A percentile compares a stretch with the other conserved stretches of the same genome.
These are phyloP conservation scores for Xerocomellus chrysenteron DNA, from an alignment of 768 basidiomycete genomes.

Conservation along the genomic window DNA sequence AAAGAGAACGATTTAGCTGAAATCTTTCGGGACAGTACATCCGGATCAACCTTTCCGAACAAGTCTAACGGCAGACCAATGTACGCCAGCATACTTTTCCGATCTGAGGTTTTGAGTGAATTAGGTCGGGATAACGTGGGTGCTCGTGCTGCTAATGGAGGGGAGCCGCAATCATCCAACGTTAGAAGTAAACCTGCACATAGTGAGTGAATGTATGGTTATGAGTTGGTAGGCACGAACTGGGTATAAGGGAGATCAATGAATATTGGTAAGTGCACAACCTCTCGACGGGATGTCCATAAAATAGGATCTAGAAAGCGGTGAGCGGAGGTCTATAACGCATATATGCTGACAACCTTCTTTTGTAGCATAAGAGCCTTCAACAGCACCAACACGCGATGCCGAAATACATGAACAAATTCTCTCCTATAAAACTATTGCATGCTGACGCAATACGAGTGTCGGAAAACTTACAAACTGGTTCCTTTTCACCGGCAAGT, in stretches of 20 bases:
- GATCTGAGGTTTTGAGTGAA: slow-evolving; percentile 83
- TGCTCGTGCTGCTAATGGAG: slow-evolving; percentile 64
- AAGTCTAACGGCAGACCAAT: slow-evolving; percentile 91
- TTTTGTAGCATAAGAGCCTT: slow-evolving; percentile 95
- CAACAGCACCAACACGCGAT: slow-evolving; percentile 87
- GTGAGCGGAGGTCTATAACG: slow-evolving; percentile 9
- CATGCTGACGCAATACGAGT: not conserved
- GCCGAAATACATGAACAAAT: slow-evolving; percentile 89
- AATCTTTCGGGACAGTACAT: not conserved
- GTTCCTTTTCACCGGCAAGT: slow-evolving; percentile 50
- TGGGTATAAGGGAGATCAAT: slow-evolving; percentile 88
- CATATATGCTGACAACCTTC: slow-evolving; percentile 51
- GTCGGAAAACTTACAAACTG: slow-evolving; percentile 50
- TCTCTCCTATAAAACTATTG: slow-evolving; percentile 60
- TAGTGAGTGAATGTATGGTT: slow-evolving; percentile 2
- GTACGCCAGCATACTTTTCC: slow-evolving; percentile 86
- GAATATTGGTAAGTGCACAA: slow-evolving; percentile 98
- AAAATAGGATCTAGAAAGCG: slow-evolving; percentile 82
- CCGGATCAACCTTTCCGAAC: slow-evolving; percentile 73
- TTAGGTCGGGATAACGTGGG: slow-evolving; percentile 69
- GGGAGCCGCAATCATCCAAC: slow-evolving; percentile 89
- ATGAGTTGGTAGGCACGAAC: slow-evolving; percentile 35
- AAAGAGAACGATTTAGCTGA: slow-evolving; percentile 5
- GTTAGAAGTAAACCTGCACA: slow-evolving; percentile 76
- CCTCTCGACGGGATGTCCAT: slow-evolving; percentile 92